Conservation (phyloP, 805 yeast species). For the Ogataea ganodermae region DNA sequence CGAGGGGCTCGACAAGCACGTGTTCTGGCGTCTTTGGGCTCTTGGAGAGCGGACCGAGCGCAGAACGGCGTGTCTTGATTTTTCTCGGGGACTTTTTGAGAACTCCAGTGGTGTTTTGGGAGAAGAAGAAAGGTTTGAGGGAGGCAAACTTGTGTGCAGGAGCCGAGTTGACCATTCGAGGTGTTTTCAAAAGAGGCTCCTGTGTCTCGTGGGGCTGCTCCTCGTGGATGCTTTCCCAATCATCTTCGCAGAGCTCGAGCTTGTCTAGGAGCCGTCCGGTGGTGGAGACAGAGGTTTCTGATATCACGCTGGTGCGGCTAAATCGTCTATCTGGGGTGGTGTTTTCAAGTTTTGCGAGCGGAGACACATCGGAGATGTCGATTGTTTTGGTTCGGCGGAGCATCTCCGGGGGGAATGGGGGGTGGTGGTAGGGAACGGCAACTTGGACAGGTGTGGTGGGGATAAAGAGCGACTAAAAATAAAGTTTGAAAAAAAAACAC, state of each 20-base stretch:
- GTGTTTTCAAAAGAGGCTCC: too few species aligned
- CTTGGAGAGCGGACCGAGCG: neutral
- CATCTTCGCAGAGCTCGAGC: constrained; percentile 35
- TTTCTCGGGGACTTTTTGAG: neutral
- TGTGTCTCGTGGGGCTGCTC: neutral
- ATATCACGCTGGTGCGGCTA: constrained; percentile 25
- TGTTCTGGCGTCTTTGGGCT: neutral
- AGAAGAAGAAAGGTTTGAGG: constrained; percentile 29
- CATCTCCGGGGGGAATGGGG: neutral
- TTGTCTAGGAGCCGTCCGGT: constrained; percentile 37
- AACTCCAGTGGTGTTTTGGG: constrained; percentile 10
- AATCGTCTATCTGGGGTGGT: constrained; percentile 2
- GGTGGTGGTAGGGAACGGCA: neutral
- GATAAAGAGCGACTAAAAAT: neutral
- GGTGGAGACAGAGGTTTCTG: constrained; percentile 31
- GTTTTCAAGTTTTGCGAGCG: constrained; percentile 16
- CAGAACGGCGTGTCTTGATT: neutral
- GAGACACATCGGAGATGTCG: constrained; percentile 12
- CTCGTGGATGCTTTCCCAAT: constrained; percentile 24
- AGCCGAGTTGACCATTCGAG: constrained; percentile 15
- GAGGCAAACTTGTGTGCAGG: constrained; percentile 36
- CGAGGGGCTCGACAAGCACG: neutral
- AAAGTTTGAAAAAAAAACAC: neutral
- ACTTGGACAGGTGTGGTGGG: neutral
- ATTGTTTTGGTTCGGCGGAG: constrained; percentile 4